Evolutionary conservation across 345 rosid genomes (phyloP).

Genomic region (Corymbia maculata): DNA sequence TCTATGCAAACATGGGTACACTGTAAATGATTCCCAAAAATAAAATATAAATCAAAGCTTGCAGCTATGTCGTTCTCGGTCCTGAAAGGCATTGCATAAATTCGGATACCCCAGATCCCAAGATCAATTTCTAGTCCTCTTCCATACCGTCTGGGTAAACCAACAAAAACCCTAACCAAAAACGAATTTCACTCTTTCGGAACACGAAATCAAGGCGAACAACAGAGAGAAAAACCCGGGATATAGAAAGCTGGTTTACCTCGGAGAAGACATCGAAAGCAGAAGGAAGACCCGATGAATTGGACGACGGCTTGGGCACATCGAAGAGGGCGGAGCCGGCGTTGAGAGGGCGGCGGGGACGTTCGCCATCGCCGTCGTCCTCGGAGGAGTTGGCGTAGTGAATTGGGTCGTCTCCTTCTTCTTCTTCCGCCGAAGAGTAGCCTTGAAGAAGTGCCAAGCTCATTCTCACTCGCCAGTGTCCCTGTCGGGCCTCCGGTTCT

Average conservation of each 20-base stretch:
- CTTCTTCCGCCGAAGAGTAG: slow-evolving; percentile 84
- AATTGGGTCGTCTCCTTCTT: slow-evolving; percentile 27
- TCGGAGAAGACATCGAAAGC: slow-evolving; percentile 82
- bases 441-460: slow-evolving; percentile 78
- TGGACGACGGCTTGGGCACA: slow-evolving; percentile 15
- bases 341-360: slow-evolving; percentile 2
- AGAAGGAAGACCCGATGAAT: slow-evolving; percentile 65
- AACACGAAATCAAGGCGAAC: neutral
- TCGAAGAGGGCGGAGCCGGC: slow-evolving; percentile 34
- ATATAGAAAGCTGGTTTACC: slow-evolving; percentile 15
- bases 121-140: neutral
- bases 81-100: neutral
- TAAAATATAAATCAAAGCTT: neutral
- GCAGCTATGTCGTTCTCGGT: neutral
- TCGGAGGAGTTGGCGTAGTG: slow-evolving; percentile 22
- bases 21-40: neutral
- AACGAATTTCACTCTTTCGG: neutral
- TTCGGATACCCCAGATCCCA: neutral
- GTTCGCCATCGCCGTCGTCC: slow-evolving; percentile 15
- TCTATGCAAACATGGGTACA: neutral
- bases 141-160: neutral
- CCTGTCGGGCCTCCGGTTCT: neutral
- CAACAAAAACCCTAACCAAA: neutral
- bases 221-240: neutral
- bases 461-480: slow-evolving; percentile 11